Evolutionary conservation across 148 eudicot genomes (phyloP), one percentile per base, ranked within the genome.

Genomic region (Rhododendron williamsianum): DNA sequence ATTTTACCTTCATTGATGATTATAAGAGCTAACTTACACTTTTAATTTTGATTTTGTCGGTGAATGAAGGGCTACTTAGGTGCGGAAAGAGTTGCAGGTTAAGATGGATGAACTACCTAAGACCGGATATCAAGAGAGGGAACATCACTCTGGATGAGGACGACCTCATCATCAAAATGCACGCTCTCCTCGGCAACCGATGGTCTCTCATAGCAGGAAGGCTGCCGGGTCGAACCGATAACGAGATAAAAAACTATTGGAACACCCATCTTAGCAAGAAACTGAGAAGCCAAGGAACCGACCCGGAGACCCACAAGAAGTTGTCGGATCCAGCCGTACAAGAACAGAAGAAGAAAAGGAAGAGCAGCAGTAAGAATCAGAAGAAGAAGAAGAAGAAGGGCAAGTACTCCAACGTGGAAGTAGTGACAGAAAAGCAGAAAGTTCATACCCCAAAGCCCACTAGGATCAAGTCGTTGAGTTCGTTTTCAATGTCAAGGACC

Each of bases 61-160:
- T 84, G 54, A 46, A 65, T 81, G 76, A 81, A 92, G 94, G 95
- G 48, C 89, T 93, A 30, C 85, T 93, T 19, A 82, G 94, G 72
- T 93, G 95, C 54, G 95, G 95, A 84, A 93, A 93, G 91, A 93
- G 95, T 83, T 93, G 95, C 83, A 82, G 95, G 86, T 84, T 93
- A 72, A 81, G 95, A 83, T 91, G 94, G 95, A 90, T 92, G 94
- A 93, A 93, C 89, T 93, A 93, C 76, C 56, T 93, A 18, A 91
- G 93, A 69, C 95, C 95, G 0, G 95, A 92, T 58, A 92, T 93
- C 25, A 92, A 93, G 89, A 87, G 95, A 88, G 95, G 94, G 11
- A 92, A 92, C 78, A 92, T 93, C 48, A 89, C 88, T 19, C 87
- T 87, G 0, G 94, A 93, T 18, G 95, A 93, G 76, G 95, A 93